A percentile compares a stretch with the other conserved stretches of the same genome.
phyloP scores from a whole-genome alignment of 768 basidiomycete genomes.

The Hemileccinum rubropunctum region DNA sequence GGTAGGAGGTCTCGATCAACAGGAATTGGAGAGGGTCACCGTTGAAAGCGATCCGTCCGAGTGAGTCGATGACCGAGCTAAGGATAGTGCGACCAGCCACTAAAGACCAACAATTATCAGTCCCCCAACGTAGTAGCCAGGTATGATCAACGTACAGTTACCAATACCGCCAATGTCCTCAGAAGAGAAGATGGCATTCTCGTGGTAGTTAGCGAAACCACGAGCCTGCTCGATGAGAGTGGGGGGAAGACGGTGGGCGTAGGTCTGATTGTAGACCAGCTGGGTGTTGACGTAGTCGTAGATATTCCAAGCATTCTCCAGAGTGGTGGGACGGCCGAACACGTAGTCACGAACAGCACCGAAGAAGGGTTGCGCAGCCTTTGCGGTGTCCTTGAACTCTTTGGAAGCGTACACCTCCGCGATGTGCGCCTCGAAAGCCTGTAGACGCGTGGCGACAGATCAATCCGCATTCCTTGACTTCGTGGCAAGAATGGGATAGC shows the following conservation, averaged over 20 bases:
- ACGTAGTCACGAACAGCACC: constrained; percentile 63
- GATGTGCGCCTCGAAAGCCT: constrained; percentile 68
- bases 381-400: constrained; percentile 60
- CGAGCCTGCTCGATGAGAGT: constrained; percentile 72
- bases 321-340: constrained; percentile 60
- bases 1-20: constrained; percentile 80
- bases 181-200: constrained; percentile 70
- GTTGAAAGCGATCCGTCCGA: constrained; percentile 77
- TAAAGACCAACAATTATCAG: constrained; percentile 29
- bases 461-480: not conserved
- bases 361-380: constrained; percentile 66
- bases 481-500: not conserved
- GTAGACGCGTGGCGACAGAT: constrained; percentile 10
- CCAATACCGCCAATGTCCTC: constrained; percentile 62
- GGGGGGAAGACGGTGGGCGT: constrained; percentile 77
- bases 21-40: constrained; percentile 78
- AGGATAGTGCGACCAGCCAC: constrained; percentile 83
- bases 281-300: constrained; percentile 77
- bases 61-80: constrained; percentile 64
- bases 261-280: constrained; percentile 79
- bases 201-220: constrained; percentile 76
- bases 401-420: constrained; percentile 56
- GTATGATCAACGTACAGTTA: constrained; percentile 62
- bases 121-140: not conserved
- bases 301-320: constrained; percentile 78